These are phyloP conservation scores for Urochloa ruziziensis DNA, from an alignment of 176 grass and related monocot genomes.

Conservation along the genomic window DNA sequence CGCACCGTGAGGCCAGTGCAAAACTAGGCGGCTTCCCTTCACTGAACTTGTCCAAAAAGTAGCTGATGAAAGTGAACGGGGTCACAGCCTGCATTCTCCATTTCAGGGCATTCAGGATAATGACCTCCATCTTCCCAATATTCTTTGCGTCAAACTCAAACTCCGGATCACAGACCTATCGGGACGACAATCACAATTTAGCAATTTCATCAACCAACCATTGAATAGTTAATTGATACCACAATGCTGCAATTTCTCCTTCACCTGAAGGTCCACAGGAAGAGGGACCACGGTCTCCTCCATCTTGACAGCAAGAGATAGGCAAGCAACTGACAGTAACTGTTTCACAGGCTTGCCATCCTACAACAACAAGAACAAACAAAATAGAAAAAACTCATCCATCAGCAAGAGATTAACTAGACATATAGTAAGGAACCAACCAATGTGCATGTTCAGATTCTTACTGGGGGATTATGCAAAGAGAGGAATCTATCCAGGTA, in stretches of 20 bases:
- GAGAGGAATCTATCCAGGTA: conserved; percentile 93
- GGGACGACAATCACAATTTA: not conserved
- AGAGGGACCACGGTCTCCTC: conserved; percentile 71
- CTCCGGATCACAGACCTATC: conserved; percentile 49
- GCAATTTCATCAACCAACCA: not conserved
- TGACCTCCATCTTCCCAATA: conserved; percentile 77
- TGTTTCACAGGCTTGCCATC: conserved; percentile 62
- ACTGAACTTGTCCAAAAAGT: conserved; percentile 57
- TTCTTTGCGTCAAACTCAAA: conserved; percentile 52
- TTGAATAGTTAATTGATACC: not conserved
- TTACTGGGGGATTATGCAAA: conserved; percentile 61
- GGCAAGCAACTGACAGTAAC: conserved; percentile 71
- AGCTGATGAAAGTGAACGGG: conserved; percentile 67
- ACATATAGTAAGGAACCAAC: conserved; percentile 1
- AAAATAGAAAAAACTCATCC: not conserved
- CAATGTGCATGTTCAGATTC: conserved; percentile 35
- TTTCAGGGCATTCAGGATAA: conserved; percentile 55
- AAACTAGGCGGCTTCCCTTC: conserved; percentile 39
- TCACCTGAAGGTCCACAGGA: conserved; percentile 78
- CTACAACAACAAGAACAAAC: conserved; percentile 43
- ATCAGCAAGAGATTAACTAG: conserved; percentile 16
- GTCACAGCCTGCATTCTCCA: conserved; percentile 86
- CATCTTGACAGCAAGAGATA: conserved; percentile 84
- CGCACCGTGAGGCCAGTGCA: conserved; percentile 34
- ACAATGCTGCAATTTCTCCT: conserved; percentile 10